Evolutionary conservation across 2,329 filamentous ascomycete genomes (phyloP).

Genomic region (Aschersonia sp.): DNA sequence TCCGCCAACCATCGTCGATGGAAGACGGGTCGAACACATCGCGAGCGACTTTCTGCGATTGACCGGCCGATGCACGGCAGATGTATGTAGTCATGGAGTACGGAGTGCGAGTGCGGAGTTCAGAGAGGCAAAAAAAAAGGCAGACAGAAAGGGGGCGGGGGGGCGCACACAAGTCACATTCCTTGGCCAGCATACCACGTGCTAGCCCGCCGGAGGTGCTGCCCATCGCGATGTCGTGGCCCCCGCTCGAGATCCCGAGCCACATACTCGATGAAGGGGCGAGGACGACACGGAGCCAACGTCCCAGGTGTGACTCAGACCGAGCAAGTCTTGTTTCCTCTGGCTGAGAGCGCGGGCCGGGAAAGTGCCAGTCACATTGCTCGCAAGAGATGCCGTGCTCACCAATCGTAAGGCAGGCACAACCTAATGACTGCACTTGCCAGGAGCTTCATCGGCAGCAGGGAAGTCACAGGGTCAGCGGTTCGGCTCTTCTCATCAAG

Average conservation of each 20-base stretch:
- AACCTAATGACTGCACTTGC: no score
- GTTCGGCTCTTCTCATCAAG: neutral
- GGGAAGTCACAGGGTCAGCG: no score
- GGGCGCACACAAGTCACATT: neutral
- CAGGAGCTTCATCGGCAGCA: no score
- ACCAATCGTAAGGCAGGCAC: no score
- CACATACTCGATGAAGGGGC: neutral
- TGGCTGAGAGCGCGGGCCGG: no score
- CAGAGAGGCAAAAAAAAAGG: neutral
- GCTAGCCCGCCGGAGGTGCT: neutral
- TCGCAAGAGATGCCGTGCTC: no score
- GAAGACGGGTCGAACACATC: neutral
- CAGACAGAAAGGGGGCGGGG: neutral
- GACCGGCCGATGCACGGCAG: neutral
- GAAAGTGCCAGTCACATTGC: no score
- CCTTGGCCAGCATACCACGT: neutral
- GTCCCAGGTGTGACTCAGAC: neutral
- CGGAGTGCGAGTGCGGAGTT: neutral
- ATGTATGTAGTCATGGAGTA: no score
- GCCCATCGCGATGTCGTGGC: neutral
- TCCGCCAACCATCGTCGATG: neutral
- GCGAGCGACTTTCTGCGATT: neutral
- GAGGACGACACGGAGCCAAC: neutral
- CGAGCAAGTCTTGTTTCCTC: no score
- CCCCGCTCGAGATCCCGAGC: neutral